These are phyloP conservation scores for Hirsutella minnesotensis DNA, from an alignment of 2,329 filamentous ascomycete genomes.

Conservation along the genomic window DNA sequence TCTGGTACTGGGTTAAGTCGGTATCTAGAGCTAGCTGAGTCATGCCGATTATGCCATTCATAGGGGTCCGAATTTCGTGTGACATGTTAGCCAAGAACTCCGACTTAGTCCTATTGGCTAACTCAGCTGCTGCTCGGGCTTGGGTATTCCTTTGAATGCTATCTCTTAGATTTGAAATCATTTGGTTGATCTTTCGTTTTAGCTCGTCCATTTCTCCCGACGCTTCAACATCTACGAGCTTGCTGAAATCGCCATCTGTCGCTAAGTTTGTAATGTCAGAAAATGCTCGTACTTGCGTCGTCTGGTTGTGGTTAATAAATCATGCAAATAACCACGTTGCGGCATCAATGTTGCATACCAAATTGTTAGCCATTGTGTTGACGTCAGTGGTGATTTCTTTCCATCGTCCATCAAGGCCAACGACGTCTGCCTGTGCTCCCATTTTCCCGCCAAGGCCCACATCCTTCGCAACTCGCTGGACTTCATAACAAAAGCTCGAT, in stretches of 20 bases:
- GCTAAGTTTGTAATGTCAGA: conserved; percentile 97
- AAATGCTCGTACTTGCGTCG: conserved; percentile 93
- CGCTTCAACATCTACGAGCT: conserved; percentile 91
- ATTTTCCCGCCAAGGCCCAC: conserved; percentile 97
- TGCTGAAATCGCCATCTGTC: conserved; percentile 93
- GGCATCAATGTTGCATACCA: conserved; percentile 27
- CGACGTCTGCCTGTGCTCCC: conserved; percentile 95
- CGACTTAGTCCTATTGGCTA: conserved; percentile 96
- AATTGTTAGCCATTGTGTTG: conserved; percentile 74
- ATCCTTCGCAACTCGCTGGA: conserved; percentile 90
- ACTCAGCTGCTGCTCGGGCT: conserved; percentile 86
- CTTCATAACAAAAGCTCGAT: conserved; percentile 90
- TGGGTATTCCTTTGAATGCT: conserved; percentile 95
- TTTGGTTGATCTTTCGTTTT: conserved; percentile 98
- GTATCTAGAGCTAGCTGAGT: conserved; percentile 93
- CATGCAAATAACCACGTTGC: neutral
- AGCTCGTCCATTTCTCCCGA: conserved; percentile 98
- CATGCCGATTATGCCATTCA: conserved; percentile 98
- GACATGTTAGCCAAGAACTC: conserved; percentile 99
- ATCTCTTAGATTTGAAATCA: conserved; percentile 91
- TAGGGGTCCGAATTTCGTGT: conserved; percentile 93
- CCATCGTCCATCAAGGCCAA: conserved; percentile 87
- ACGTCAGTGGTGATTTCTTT: conserved; percentile 97
- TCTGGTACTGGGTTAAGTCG: conserved; percentile 84
- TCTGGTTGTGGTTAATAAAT: conserved; percentile 42